phyloP scores from a whole-genome alignment of 2,329 filamentous ascomycete species.

The Pseudogymnoascus sp. region DNA sequence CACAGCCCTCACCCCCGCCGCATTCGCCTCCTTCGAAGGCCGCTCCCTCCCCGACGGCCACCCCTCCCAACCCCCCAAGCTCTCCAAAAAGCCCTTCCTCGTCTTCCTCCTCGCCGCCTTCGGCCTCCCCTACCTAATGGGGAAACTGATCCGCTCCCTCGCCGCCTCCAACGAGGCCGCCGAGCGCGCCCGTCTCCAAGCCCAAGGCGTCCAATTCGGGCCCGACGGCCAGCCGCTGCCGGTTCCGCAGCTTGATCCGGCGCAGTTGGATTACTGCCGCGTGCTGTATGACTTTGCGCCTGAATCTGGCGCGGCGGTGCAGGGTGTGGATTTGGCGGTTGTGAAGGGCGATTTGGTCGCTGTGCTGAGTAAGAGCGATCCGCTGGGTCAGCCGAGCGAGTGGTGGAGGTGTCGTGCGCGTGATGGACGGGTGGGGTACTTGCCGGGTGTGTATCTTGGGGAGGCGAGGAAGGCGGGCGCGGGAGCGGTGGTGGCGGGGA shows the following conservation, averaged over 20 bases:
- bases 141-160: constrained; percentile 82
- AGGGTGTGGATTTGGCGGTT: constrained; percentile 80
- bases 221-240: constrained; percentile 38
- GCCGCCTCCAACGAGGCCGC: constrained; percentile 81
- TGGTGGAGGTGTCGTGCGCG: constrained; percentile 95
- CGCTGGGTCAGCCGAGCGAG: constrained; percentile 82
- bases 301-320: constrained; percentile 52
- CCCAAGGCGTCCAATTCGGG: constrained; percentile 44
- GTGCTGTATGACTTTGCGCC: constrained; percentile 91
- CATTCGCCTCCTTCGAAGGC: constrained; percentile 84
- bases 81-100: constrained; percentile 89
- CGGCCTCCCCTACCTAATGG: constrained; percentile 92
- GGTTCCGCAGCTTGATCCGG: constrained; percentile 62
- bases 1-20: constrained; percentile 76
- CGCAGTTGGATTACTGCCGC: constrained; percentile 93
- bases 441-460: constrained; percentile 86
- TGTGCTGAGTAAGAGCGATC: constrained; percentile 85
- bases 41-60: constrained; percentile 51
- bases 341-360: constrained; percentile 95
- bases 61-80: constrained; percentile 50
- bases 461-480: constrained; percentile 51
- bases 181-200: constrained; percentile 51
- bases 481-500: constrained; percentile 24
- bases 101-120: constrained; percentile 95
- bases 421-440: constrained; percentile 83